phyloP scores from a whole-genome alignment of 2,329 filamentous ascomycete species.

The Rutstroemia sp. region DNA sequence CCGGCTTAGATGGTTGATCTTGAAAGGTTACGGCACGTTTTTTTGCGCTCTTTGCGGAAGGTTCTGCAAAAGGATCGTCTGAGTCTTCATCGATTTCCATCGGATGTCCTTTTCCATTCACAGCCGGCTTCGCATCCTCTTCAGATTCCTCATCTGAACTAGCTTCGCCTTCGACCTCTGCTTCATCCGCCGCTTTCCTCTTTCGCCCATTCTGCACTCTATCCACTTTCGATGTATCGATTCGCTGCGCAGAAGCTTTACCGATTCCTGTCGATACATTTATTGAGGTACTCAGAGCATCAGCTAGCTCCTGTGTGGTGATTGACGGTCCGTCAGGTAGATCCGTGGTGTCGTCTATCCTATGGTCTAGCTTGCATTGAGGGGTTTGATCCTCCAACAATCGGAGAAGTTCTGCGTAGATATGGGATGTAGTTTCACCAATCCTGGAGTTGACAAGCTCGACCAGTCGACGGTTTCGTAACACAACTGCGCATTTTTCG shows the following conservation, averaged over 20 bases:
- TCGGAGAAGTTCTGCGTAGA: slow-evolving; percentile 69
- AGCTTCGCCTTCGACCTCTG: slow-evolving; percentile 17
- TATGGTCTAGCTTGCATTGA: slow-evolving; percentile 56
- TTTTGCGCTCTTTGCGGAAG: background rate
- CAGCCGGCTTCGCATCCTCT: slow-evolving; percentile 12
- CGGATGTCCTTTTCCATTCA: slow-evolving; percentile 11
- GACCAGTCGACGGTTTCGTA: slow-evolving; percentile 72
- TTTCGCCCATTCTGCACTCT: slow-evolving; percentile 35
- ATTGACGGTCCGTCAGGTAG: slow-evolving; percentile 26
- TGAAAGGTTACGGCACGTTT: slow-evolving; percentile 42
- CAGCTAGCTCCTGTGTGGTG: slow-evolving; percentile 50
- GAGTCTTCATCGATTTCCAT: slow-evolving; percentile 13
- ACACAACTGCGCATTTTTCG: slow-evolving; percentile 72
- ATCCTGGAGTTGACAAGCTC: slow-evolving; percentile 64
- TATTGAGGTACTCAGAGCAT: slow-evolving; percentile 43
- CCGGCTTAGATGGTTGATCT: slow-evolving; percentile 29
- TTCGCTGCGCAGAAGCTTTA: slow-evolving; percentile 40
- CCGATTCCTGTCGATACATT: slow-evolving; percentile 52
- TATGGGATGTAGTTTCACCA: slow-evolving; percentile 64
- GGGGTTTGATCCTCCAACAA: slow-evolving; percentile 61
- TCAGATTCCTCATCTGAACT: slow-evolving; percentile 22
- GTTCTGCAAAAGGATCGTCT: slow-evolving; percentile 15
- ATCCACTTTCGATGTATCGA: slow-evolving; percentile 41
- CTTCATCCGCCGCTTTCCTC: slow-evolving; percentile 21
- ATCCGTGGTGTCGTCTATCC: slow-evolving; percentile 37